Evolutionary conservation across 2,329 filamentous ascomycete genomes (phyloP), one percentile per base, ranked within the genome.

Genomic region (Cytospora paraplurivora): DNA sequence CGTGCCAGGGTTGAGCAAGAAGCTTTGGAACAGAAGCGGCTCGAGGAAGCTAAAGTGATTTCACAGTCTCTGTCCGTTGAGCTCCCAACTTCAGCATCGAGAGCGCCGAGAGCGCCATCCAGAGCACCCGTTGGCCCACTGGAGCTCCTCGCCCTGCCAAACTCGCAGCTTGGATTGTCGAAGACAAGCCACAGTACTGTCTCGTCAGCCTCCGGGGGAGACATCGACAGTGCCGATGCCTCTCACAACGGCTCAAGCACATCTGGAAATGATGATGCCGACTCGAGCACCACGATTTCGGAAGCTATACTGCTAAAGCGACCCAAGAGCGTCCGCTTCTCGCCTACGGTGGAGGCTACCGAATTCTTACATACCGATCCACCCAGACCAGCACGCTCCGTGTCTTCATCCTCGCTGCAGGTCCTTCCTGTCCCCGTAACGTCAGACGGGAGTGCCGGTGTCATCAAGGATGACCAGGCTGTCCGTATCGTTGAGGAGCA

Each of bases 1-100:
- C 85, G 95, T 70, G 95, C 95, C n/a, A 88, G 90, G 67, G 86
- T 89, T 59, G 93, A 97, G 75, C 87, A 92, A 69, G 90, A 97
- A 72, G 90, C 87, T 12, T 91, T 98, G 67, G 88, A 93, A 67
- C 83, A 88, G 71, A 91, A 88, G 64, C 79, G 78, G 51, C 71
- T 78, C 17, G 73, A 78, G 57, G 84, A 86, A 69, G 80, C 81
- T 63, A 69, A 68, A 66, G 41, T 34, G 1, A 38, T 50, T 1
- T 51, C 59, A 19, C 33, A 19, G 7, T 15, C 51, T 50, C 33
- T 56, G 13, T 27, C 44, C 37, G 19, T 37, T 13, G 37, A 21
- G 59, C 41, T 44, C 38, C 10, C 54, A 4, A 6, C 27, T 27
- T 27, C 27, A 27, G 27, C 27, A 27, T 27, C 27, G 11, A 10